Conservation (phyloP, 768 basidiomycete species). For the Boletus rubescentipes region DNA sequence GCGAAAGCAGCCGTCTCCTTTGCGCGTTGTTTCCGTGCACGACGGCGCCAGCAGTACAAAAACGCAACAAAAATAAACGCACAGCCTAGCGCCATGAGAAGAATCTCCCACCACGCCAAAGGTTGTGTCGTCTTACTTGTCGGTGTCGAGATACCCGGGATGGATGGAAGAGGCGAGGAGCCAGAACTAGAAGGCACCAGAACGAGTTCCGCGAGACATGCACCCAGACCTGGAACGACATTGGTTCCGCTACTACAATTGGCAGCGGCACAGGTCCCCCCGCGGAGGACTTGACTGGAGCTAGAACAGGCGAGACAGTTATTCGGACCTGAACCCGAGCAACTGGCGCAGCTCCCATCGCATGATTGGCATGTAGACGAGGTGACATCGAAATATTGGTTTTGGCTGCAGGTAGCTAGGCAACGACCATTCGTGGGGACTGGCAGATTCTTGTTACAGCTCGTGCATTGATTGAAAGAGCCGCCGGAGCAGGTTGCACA, state of each 20-base stretch:
- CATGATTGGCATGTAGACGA: conserved; percentile 67
- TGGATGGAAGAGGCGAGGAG: conserved; percentile 44
- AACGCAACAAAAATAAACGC: conserved; percentile 72
- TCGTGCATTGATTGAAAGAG: conserved; percentile 75
- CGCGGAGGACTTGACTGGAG: conserved; percentile 56
- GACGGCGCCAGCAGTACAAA: conserved; percentile 68
- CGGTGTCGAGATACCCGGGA: conserved; percentile 60
- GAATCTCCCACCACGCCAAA: conserved; percentile 80
- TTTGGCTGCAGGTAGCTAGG: conserved; percentile 70
- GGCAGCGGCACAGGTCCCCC: conserved; percentile 62
- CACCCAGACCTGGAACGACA: conserved; percentile 69
- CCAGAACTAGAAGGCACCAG: conserved; percentile 44
- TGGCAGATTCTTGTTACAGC: conserved; percentile 65
- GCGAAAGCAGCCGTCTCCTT: conserved; percentile 68
- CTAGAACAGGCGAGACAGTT: conserved; percentile 75
- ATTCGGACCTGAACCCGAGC: conserved; percentile 63
- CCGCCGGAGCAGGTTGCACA: conserved; percentile 81
- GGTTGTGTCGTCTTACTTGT: conserved; percentile 35
- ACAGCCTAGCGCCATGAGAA: conserved; percentile 80
- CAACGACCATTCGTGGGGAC: conserved; percentile 77
- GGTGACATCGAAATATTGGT: conserved; percentile 69
- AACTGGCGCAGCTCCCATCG: conserved; percentile 76
- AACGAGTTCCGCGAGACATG: conserved; percentile 79
- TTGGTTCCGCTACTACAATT: conserved; percentile 55
- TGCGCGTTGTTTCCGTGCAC: conserved; percentile 64